A percentile compares a stretch with the other conserved stretches of the same genome.
These are phyloP conservation scores for Stephanodiscus minutulus DNA, from an alignment of 108 stramenopile species.

Conservation along the genomic window DNA sequence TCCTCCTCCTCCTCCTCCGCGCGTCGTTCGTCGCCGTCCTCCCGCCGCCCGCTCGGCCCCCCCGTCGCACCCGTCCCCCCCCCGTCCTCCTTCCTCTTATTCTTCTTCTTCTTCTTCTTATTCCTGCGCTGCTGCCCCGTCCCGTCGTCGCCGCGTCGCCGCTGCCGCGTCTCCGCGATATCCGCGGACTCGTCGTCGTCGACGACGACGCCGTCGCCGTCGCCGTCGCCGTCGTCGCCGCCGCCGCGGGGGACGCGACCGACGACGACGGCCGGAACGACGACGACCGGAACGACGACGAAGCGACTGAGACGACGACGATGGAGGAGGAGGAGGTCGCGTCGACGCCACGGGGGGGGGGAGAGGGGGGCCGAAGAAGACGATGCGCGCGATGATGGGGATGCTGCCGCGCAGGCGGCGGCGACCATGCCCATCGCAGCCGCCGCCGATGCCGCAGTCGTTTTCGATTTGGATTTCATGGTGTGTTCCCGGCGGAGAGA, in stretches of 20 bases:
- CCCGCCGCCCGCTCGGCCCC: no score
- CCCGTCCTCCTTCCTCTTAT: not conserved
- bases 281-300: not conserved
- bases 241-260: not conserved
- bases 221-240: not conserved
- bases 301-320: no score
- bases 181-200: not conserved
- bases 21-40: no score
- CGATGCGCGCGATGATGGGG: not conserved
- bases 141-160: not conserved
- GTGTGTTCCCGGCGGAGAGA: no score
- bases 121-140: not conserved
- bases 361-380: no score
- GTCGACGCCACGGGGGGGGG: not conserved
- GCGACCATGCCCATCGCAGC: not conserved
- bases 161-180: not conserved
- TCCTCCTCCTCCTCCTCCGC: not conserved
- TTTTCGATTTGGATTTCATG: not conserved
- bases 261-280: not conserved
- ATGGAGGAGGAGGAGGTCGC: no score
- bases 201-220: not conserved
- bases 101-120: slow-evolving; percentile 3
- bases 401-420: not conserved
- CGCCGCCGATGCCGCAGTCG: not conserved
- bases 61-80: no score